phyloP scores from a whole-genome alignment of 345 rosid species.

The Psidium friedrichsthalianum region DNA sequence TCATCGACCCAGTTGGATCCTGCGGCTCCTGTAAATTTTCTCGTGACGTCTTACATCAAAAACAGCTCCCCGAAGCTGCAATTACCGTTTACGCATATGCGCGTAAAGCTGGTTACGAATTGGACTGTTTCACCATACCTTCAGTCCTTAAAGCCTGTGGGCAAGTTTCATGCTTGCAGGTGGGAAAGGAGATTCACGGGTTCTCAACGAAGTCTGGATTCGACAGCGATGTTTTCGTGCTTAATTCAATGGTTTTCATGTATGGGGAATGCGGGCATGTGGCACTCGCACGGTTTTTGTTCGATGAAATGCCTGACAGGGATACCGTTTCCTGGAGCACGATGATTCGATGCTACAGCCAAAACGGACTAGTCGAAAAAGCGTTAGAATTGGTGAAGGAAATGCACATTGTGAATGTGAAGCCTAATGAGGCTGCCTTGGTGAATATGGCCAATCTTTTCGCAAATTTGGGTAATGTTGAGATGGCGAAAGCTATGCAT shows the following conservation, averaged over 20 bases:
- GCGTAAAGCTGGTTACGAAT: slow-evolving; percentile 13
- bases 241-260: slow-evolving; percentile 30
- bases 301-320: slow-evolving; percentile 28
- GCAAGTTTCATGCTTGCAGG: slow-evolving; percentile 4
- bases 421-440: slow-evolving; percentile 29
- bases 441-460: slow-evolving; percentile 20
- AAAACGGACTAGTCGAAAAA: slow-evolving; percentile 9
- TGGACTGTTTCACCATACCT: slow-evolving; percentile 27
- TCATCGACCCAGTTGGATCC: slow-evolving; percentile 1
- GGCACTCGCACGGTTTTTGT: slow-evolving; percentile 13
- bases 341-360: slow-evolving; percentile 25
- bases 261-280: slow-evolving; percentile 23
- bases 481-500: slow-evolving; percentile 25
- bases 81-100: slow-evolving; percentile 13
- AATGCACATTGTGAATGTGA: slow-evolving; percentile 12
- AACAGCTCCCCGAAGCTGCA: slow-evolving; percentile 17
- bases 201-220: slow-evolving; percentile 22
- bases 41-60: slow-evolving; percentile 20
- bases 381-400: slow-evolving; percentile 19
- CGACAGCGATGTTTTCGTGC: slow-evolving; percentile 22
- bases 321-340: slow-evolving; percentile 52
- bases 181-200: slow-evolving; percentile 42
- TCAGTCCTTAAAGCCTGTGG: slow-evolving; percentile 38
- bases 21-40: slow-evolving; percentile 9
- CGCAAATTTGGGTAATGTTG: slow-evolving; percentile 6